phyloP scores from a whole-genome alignment of 345 rosid genomes.

The Eutrema yunnanense region DNA sequence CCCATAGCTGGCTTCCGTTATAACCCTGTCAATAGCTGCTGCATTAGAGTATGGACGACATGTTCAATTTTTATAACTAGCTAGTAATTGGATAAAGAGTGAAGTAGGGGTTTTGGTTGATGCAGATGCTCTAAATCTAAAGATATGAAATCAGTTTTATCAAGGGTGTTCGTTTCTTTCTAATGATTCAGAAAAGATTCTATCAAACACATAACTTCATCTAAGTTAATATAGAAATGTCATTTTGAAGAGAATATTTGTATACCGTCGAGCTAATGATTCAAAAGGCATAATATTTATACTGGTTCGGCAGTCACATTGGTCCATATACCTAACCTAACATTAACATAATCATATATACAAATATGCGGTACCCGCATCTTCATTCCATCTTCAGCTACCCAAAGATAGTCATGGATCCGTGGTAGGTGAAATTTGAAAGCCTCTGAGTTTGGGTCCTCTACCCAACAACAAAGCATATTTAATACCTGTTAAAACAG shows the following conservation, averaged over 20 bases:
- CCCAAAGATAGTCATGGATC: conserved; percentile 78
- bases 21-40: conserved; percentile 65
- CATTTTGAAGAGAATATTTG: background rate
- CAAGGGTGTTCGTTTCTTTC: conserved; percentile 5
- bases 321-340: background rate
- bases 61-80: conserved; percentile 7
- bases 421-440: conserved; percentile 89
- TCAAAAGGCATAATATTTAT: conserved; percentile 13
- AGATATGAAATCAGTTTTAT: too few relatives aligned
- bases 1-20: conserved; percentile 98
- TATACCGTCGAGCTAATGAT: background rate
- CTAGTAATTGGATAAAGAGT: background rate
- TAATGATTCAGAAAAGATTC: background rate
- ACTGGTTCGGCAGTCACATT: conserved; percentile 2
- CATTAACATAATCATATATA: background rate
- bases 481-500: conserved; percentile 59
- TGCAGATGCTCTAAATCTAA: background rate
- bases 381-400: conserved; percentile 99
- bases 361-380: conserved; percentile 59
- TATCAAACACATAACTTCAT: background rate
- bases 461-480: conserved; percentile 99
- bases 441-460: conserved; percentile 94
- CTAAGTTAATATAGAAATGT: background rate
- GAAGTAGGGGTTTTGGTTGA: background rate
- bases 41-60: conserved; percentile 24